Evolutionary conservation across 257 asterid species (phyloP).

Genomic region (Solanum chmielewskii): DNA sequence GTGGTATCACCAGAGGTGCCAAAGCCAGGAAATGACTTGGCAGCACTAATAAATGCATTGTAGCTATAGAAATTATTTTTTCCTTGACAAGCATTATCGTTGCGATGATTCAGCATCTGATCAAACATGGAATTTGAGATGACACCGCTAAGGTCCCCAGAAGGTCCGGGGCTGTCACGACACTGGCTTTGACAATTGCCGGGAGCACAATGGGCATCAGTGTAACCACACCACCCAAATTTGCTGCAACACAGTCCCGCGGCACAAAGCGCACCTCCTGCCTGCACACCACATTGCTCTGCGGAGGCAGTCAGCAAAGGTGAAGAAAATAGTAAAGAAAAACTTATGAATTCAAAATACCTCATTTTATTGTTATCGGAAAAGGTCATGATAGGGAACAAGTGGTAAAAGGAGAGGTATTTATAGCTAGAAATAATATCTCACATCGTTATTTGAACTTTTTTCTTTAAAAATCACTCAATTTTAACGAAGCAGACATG

Average conservation of each 20-base stretch:
- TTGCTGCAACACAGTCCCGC: neutral
- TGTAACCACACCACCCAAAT: neutral
- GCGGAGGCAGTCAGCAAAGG: neutral
- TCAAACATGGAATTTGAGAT: constrained; percentile 1
- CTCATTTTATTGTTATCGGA: neutral
- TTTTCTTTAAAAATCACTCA: too few relatives aligned
- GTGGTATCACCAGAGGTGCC: constrained; percentile 7
- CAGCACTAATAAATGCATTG: constrained; percentile 15
- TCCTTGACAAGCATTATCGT: constrained; percentile 7
- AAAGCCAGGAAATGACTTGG: constrained; percentile 7
- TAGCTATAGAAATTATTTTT: constrained; percentile 13
- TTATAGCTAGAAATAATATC: neutral
- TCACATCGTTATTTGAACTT: too few relatives aligned
- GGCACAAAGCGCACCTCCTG: neutral
- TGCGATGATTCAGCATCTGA: constrained; percentile 2
- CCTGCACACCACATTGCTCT: neutral
- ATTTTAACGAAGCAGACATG: too few relatives aligned
- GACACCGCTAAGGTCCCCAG: neutral
- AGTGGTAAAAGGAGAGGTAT: neutral
- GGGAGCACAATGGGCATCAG: neutral
- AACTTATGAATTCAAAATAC: neutral
- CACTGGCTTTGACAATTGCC: neutral
- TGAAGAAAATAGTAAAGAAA: neutral
- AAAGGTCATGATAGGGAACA: neutral
- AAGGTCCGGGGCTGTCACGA: neutral